A percentile compares a stretch with the other conserved stretches of the same genome.
phyloP scores from a whole-genome alignment of 2,329 filamentous ascomycete genomes.

The Fusarium sp. region DNA sequence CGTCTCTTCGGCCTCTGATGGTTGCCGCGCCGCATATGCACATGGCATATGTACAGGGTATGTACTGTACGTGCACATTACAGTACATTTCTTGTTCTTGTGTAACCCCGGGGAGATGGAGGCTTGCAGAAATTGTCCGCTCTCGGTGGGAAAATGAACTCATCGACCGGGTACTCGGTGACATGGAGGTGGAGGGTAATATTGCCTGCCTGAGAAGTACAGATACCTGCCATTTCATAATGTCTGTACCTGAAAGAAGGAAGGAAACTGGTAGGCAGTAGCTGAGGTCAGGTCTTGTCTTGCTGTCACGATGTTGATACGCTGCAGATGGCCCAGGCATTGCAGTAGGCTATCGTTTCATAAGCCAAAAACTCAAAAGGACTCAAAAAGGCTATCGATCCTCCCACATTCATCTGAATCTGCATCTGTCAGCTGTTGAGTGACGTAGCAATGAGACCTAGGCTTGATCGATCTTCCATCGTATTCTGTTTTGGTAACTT shows the following conservation, averaged over 20 bases:
- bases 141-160: conserved; percentile 22
- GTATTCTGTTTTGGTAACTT: conserved; percentile 1
- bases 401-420: neutral
- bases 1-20: conserved; percentile 23
- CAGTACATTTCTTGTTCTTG: neutral
- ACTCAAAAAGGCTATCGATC: conserved; percentile 1
- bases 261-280: neutral
- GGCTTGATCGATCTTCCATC: conserved; percentile 19
- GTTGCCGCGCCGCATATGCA: neutral
- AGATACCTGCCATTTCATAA: neutral
- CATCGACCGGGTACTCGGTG: conserved; percentile 29
- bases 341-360: neutral
- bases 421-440: neutral
- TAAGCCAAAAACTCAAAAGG: neutral
- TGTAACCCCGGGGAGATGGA: conserved; percentile 32
- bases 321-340: neutral
- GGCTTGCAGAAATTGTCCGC: conserved; percentile 33
- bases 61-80: neutral
- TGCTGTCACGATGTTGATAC: neutral
- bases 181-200: conserved; percentile 27
- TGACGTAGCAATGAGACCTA: conserved; percentile 17
- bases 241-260: neutral
- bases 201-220: neutral
- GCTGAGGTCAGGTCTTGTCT: neutral
- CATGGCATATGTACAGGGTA: neutral